Percentiles rank a stretch among this genome's conserved stretches.
These are phyloP conservation scores for Phyllosticta paracitricarpa DNA, from an alignment of 2,329 filamentous ascomycete genomes.

Conservation along the genomic window DNA sequence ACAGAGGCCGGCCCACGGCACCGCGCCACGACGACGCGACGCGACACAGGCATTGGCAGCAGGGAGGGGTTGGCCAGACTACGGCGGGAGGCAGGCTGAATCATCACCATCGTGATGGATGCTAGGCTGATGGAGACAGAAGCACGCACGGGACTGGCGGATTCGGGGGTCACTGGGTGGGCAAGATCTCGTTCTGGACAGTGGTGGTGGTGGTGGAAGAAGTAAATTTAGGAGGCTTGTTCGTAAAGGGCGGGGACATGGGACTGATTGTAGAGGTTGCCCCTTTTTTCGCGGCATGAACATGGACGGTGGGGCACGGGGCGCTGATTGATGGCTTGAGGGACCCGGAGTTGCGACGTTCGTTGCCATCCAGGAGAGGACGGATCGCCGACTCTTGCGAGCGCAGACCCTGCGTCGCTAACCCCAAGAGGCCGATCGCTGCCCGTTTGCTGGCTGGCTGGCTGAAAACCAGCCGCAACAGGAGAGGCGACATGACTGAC, in stretches of 20 bases:
- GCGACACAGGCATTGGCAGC: not conserved
- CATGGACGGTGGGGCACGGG: not conserved
- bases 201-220: not conserved
- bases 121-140: not conserved
- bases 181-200: not conserved
- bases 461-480: too few relatives aligned
- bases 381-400: not conserved
- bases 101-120: not conserved
- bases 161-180: not conserved
- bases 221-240: not conserved
- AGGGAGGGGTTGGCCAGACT: not conserved
- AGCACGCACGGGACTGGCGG: not conserved
- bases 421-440: not conserved
- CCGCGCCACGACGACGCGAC: not conserved
- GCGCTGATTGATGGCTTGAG: not conserved
- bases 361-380: not conserved
- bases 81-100: not conserved
- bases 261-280: not conserved
- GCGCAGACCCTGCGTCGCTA: not conserved
- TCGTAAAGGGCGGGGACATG: not conserved
- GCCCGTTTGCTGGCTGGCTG: not conserved
- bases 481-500: too few relatives aligned
- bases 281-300: not conserved
- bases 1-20: not conserved
- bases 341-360: not conserved